Evolutionary conservation across 257 asterid species (phyloP).

Genomic region (Leptodermis oblonga): DNA sequence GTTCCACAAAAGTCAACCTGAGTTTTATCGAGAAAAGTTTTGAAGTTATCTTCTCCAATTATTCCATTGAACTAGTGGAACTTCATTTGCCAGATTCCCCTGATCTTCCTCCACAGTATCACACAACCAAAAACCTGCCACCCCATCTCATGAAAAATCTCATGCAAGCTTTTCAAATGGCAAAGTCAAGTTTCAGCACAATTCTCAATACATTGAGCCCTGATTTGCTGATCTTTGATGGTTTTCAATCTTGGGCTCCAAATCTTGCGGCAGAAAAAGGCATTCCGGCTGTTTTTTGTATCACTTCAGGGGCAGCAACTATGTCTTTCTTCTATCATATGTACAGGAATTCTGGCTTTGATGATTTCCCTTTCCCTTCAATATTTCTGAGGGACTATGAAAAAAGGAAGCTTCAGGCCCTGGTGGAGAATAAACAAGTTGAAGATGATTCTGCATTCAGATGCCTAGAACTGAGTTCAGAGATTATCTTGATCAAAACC

Average conservation of each 20-base stretch:
- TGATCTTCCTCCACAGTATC: constrained; percentile 20
- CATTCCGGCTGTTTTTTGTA: constrained; percentile 7
- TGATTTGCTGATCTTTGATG: constrained; percentile 18
- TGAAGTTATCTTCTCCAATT: not conserved
- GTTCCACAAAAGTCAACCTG: constrained; percentile 13
- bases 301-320: constrained; percentile 5
- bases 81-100: not conserved
- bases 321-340: not conserved
- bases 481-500: constrained; percentile 15
- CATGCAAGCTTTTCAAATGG: not conserved
- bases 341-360: too few relatives aligned
- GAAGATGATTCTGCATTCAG: not conserved
- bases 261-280: not conserved
- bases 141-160: constrained; percentile 8
- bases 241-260: constrained; percentile 19
- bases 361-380: constrained; percentile 1
- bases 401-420: not conserved
- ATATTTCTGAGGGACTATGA: constrained; percentile 5
- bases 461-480: not conserved
- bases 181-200: not conserved
- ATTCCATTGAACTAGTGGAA: constrained; percentile 1
- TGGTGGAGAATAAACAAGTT: not conserved
- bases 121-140: constrained; percentile 22
- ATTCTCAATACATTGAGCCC: constrained; percentile 3
- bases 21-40: not conserved